phyloP scores from a whole-genome alignment of 179 eudicot genomes.

The Gypsophila paniculata region DNA sequence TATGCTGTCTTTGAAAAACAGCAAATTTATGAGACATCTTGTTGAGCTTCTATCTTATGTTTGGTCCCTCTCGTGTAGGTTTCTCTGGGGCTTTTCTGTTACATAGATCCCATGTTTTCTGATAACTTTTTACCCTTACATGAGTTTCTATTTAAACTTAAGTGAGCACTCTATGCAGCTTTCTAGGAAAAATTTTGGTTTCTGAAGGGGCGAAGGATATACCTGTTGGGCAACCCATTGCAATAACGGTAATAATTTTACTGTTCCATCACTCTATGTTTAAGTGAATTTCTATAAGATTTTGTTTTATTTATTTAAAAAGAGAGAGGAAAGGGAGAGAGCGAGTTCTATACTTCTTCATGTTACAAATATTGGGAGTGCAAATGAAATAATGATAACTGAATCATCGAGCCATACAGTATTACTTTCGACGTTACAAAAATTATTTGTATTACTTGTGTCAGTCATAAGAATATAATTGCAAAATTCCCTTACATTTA shows the following conservation, averaged over 20 bases:
- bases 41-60: neutral
- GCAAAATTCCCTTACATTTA: too few species aligned
- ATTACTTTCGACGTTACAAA: too few species aligned
- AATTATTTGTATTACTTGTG: too few species aligned
- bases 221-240: slow-evolving; percentile 90
- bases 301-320: too few species aligned
- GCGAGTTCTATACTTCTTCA: too few species aligned
- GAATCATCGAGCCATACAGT: too few species aligned
- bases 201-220: slow-evolving; percentile 91
- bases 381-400: too few species aligned
- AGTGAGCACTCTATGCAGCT: slow-evolving; percentile 45
- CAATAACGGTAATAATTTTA: slow-evolving; percentile 56
- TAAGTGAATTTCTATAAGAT: too few species aligned
- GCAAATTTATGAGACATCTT: neutral
- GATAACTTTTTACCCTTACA: neutral
- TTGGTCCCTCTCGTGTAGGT: neutral
- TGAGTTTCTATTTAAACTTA: neutral
- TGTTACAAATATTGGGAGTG: too few species aligned
- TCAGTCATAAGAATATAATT: too few species aligned
- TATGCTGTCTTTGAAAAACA: too few species aligned
- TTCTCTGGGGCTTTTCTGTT: neutral
- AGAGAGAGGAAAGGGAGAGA: too few species aligned
- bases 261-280: neutral
- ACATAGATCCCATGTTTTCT: neutral
- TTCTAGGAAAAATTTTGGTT: slow-evolving; percentile 74